These are phyloP conservation scores for Candida pini DNA, from an alignment of 805 yeast genomes.

Conservation along the genomic window DNA sequence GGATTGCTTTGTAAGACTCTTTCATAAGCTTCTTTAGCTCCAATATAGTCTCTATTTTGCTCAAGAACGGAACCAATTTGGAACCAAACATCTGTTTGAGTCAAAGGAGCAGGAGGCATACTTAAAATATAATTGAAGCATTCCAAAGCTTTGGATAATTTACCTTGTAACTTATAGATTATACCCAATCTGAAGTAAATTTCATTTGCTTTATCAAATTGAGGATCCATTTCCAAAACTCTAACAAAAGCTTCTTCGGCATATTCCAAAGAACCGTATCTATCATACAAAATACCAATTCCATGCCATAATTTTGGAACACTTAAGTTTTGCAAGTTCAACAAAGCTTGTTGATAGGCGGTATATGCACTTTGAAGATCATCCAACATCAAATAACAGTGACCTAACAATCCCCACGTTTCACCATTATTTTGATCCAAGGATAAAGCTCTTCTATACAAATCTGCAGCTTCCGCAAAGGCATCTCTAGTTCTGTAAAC, in stretches of 20 bases:
- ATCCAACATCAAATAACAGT: slow-evolving; percentile 94
- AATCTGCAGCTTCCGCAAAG: slow-evolving; percentile 90
- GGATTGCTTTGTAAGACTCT: slow-evolving; percentile 86
- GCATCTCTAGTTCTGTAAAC: slow-evolving; percentile 84
- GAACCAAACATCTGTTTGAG: slow-evolving; percentile 98
- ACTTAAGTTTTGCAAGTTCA: slow-evolving; percentile 85
- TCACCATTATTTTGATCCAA: slow-evolving; percentile 87
- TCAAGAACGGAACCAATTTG: slow-evolving; percentile 96
- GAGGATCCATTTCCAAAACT: slow-evolving; percentile 91
- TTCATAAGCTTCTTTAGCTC: slow-evolving; percentile 94
- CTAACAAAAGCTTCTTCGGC: slow-evolving; percentile 98
- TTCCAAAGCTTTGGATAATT: slow-evolving; percentile 80
- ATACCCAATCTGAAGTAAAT: slow-evolving; percentile 95
- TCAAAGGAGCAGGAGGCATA: slow-evolving; percentile 91
- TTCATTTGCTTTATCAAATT: slow-evolving; percentile 93
- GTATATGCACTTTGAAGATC: slow-evolving; percentile 93
- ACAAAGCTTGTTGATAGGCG: slow-evolving; percentile 93
- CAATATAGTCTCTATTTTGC: slow-evolving; percentile 84
- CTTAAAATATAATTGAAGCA: slow-evolving; percentile 89
- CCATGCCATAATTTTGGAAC: slow-evolving; percentile 99
- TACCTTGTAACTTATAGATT: slow-evolving; percentile 91
- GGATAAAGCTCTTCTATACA: slow-evolving; percentile 80
- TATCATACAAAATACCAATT: slow-evolving; percentile 90
- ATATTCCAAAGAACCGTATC: slow-evolving; percentile 93
- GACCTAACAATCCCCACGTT: slow-evolving; percentile 95